A percentile compares a stretch with the other conserved stretches of the same genome.
Evolutionary conservation across 192 early-diverging fungal genomes (phyloP).

Genomic region (Chytriomyces sp.): DNA sequence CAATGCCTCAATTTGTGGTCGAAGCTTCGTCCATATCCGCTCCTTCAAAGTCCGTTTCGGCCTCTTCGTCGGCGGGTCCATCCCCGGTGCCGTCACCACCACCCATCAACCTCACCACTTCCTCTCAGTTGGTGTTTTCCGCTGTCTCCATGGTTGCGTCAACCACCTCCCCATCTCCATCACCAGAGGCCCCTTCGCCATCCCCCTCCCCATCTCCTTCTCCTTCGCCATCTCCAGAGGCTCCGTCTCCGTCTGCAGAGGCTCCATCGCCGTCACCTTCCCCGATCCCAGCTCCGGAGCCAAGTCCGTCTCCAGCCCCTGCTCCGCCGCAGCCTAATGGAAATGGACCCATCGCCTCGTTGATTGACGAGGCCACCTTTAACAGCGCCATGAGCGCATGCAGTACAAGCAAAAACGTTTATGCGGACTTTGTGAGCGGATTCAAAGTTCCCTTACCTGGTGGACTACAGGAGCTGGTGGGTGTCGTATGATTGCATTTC

Average conservation of each 20-base stretch:
- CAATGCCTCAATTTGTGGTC: too few species aligned
- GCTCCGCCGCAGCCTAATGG: neutral
- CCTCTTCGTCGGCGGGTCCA: neutral
- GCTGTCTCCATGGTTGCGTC: neutral
- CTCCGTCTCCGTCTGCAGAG: neutral
- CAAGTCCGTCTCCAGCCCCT: too few species aligned
- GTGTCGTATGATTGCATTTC: too few species aligned
- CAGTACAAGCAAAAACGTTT: too few species aligned
- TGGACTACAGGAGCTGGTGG: too few species aligned
- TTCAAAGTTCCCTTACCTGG: too few species aligned
- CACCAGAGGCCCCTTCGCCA: neutral
- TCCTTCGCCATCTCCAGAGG: too few species aligned
- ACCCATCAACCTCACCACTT: neutral
- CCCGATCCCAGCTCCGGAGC: too few species aligned
- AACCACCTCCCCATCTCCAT: neutral
- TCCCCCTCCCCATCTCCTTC: neutral
- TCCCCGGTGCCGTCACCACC: neutral
- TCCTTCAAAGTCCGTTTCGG: neutral
- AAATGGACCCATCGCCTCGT: neutral
- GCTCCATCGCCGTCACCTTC: neutral
- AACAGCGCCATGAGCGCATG: too few species aligned
- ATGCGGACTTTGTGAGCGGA: too few species aligned
- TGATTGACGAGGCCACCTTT: slow-evolving; percentile 32
- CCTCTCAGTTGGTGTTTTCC: neutral
- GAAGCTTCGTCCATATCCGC: neutral